phyloP scores from a whole-genome alignment of 345 rosid species.

The Iberis pinnata region DNA sequence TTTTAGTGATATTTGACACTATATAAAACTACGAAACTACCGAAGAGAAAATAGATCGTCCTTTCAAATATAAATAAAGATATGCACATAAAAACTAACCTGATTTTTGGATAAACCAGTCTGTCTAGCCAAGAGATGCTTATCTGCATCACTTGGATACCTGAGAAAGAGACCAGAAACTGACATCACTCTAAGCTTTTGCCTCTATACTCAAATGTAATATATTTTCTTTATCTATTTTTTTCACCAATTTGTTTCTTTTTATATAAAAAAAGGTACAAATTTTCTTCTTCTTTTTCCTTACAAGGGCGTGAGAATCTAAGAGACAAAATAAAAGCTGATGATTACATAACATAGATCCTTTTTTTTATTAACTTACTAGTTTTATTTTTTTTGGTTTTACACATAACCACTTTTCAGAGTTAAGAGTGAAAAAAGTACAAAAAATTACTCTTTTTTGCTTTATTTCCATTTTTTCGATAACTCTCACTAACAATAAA shows the following conservation, averaged over 20 bases:
- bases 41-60: no score
- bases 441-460: conserved; percentile 19
- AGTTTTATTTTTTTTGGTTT: conserved; percentile 13
- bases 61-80: neutral
- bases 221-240: neutral
- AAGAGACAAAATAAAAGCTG: conserved; percentile 39
- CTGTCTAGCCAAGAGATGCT: conserved; percentile 96
- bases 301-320: conserved; percentile 77
- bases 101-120: conserved; percentile 96
- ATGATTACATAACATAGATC: conserved; percentile 25
- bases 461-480: conserved; percentile 49
- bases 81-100: conserved; percentile 38
- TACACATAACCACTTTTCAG: conserved; percentile 26
- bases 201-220: conserved; percentile 23
- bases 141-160: conserved; percentile 99
- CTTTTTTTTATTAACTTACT: neutral
- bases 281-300: conserved; percentile 29
- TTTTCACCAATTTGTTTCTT: conserved; percentile 21
- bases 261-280: conserved; percentile 20
- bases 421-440: conserved; percentile 21
- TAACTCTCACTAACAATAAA: conserved; percentile 26
- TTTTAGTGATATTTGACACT: no score
- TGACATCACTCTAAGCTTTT: conserved; percentile 46
- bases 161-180: conserved; percentile 89
- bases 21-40: no score